Evolutionary conservation across 345 rosid species (phyloP), one percentile per base, ranked within the genome.

Genomic region (Eucalyptus cloeziana): DNA sequence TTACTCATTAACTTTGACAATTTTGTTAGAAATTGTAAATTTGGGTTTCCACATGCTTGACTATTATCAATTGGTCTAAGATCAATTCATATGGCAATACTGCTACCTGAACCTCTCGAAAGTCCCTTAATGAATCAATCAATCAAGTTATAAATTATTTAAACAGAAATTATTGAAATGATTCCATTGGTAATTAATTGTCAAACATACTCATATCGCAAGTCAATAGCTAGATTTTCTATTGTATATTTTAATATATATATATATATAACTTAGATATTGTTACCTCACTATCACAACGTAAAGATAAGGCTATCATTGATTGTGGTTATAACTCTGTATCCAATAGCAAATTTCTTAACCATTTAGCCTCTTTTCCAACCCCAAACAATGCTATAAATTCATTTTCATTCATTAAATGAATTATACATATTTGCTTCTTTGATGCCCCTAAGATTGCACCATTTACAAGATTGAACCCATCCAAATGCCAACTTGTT

Each of bases 231-330:
- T 24, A 24, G 30, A 56, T 56, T 56, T 56, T 56, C 13, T 22
- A 56, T 56, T 56, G 6, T 24, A 24, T 56, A 56, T 56, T 56
- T 56, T 56, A 10, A 22, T 10, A 22, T 40, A 40, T 4, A 40
- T 0, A 56, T 56, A 4, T 40, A 40, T 0, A 56, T 56, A 4
- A 22, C 27, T 56, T 56, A 56, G 62, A 56, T 56, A 56, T 24
- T 24, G 30, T 56, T 56, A 10, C 62, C 30, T 56, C 62, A 0
- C 62, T 0, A 0, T 56, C 6, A 0, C 6, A 56, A 56, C 3
- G 0, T 56, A 56, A 56, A 56, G 30, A 56, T 56, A 56, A 24
- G 6, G 62, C 30, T 56, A 9, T 10, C 30, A 24, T 56, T 4
- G 62, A 3, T 24, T 56, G 30, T 1, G 6, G 62, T 56, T 56